Base-by-base conservation (phyloP, 257 asterid species). In the Apocynum venetum region DNA sequence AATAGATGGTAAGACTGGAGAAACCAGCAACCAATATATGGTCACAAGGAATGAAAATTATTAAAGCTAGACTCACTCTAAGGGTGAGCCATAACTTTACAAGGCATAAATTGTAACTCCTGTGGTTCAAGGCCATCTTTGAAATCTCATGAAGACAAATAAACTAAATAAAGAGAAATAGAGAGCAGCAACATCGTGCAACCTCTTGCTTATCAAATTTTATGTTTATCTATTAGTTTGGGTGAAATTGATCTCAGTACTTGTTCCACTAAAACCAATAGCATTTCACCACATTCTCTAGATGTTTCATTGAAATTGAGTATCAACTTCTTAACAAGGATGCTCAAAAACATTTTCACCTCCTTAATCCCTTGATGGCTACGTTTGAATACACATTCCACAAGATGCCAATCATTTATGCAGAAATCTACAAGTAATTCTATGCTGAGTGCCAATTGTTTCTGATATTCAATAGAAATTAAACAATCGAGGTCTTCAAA, bases 1-100 rank as follows among this genome's bases (percentile, higher is more conserved):
- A 82, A 85, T 53, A 69, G 99, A 93, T 8, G 99, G 94, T 87
- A 96, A 80, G 40, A 89, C 99, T 96, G 94, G 17, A 85, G 36
- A 6, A 44, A 41, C 47, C 35, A 35, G 76, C 59, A 78, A 66
- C 65, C 76, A 12, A 84, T 76, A 71, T 81, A 72, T 19, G 69
- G 43, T 52, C 69, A 60, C 15, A 73, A 8, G 53, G 4, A n/a
- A 35, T 71, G 40, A 40, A 44, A 25, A 44, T 17, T 59, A 71
- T 10, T 31, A 49, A 49, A 60, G 61, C 43, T 52, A 9, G 6
- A 71, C 44, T 20, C 20, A 60, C 63, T 71, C 19, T 6, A 67
- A 43, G 48, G 36, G 36, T 8, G 25, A 17, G 69, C 72, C 72
- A 40, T 36, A 15, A 66, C 31, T 25, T 7, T 36, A 64, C 19